Base-by-base conservation (phyloP, 2,329 filamentous ascomycete species). In the Talaromyces sp. region DNA sequence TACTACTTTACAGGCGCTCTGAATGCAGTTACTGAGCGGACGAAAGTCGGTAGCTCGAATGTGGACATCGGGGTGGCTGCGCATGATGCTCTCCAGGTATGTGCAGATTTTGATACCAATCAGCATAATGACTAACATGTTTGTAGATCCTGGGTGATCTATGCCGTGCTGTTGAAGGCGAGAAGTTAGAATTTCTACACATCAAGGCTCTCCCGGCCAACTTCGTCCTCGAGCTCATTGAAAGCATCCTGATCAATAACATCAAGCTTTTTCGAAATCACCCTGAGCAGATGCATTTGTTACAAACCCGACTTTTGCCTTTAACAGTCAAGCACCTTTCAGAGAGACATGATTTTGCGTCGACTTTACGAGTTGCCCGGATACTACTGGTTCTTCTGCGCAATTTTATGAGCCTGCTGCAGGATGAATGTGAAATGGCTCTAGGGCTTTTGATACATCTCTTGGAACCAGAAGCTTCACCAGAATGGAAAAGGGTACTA, bases 171-270 rank as follows among this genome's bases (percentile, higher is more conserved):
- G 91, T 92, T 0, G 92, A 96, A 73, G 90, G 90, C 37, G 89
- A 95, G 69, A 87, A 88, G 44, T 88, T 93, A 3, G 87, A 91
- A 66, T 96, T 93, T 70, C 82, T 99, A 42, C 87, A 87, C 35
- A 90, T 95, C 69, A 87, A 90, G 12, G 86, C 86, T 3, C 82
- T 98, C 9, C 87, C 91, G 0, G 87, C 92, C 69, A 89, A 90
- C 0, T 95, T 96, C 69, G 91, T 92, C 5, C 79, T 99, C 1
- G 95, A 99, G 73, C 83, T 98, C 61, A 92, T 99, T 69, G 93
- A 97, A 76, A 93, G 92, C 0, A 87, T 96, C 59, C 80, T 99
- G 64, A 88, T 89, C 25, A 96, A 93, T 69, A 92, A 97, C 79
- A 85, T 88, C n/a, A 81, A 83, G 58, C 86, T 96, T 31, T 95